A percentile compares a stretch with the other conserved stretches of the same genome.
These are phyloP conservation scores for Camelina sativa DNA, from an alignment of 345 rosid genomes.

Conservation along the genomic window DNA sequence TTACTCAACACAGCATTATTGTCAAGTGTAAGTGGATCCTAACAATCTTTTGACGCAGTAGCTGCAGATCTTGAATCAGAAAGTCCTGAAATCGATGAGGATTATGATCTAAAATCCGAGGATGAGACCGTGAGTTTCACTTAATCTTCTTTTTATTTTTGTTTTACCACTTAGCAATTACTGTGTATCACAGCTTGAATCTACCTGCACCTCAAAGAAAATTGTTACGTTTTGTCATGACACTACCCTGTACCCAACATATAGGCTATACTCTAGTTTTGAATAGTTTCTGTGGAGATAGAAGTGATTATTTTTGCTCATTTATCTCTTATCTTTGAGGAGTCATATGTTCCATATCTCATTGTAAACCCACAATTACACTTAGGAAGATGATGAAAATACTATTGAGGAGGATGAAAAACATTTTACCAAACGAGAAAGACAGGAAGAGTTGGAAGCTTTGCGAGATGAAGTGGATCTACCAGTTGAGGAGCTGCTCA, in stretches of 20 bases:
- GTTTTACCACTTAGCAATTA: slow-evolving; percentile 8
- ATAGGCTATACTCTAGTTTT: slow-evolving; percentile 18
- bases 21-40: slow-evolving; percentile 28
- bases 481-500: slow-evolving; percentile 88
- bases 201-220: slow-evolving; percentile 11
- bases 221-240: slow-evolving; percentile 12
- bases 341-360: slow-evolving; percentile 28
- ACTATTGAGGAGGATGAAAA: slow-evolving; percentile 97
- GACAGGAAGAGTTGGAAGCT: slow-evolving; percentile 91
- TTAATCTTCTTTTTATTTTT: slow-evolving; percentile 10
- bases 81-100: slow-evolving; percentile 66
- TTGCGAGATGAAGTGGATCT: slow-evolving; percentile 78
- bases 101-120: slow-evolving; percentile 63
- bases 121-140: slow-evolving; percentile 73
- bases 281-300: slow-evolving; percentile 8
- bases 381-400: slow-evolving; percentile 98
- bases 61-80: slow-evolving; percentile 54
- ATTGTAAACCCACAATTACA: slow-evolving; percentile 34
- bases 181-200: slow-evolving; percentile 28
- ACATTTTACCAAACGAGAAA: slow-evolving; percentile 78
- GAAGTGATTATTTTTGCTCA: neutral
- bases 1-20: slow-evolving; percentile 28
- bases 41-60: slow-evolving; percentile 26
- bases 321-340: slow-evolving; percentile 8
- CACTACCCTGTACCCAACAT: slow-evolving; percentile 18